Conservation (phyloP, 306 rosid genomes). For the Gastrolobium bilobum region DNA sequence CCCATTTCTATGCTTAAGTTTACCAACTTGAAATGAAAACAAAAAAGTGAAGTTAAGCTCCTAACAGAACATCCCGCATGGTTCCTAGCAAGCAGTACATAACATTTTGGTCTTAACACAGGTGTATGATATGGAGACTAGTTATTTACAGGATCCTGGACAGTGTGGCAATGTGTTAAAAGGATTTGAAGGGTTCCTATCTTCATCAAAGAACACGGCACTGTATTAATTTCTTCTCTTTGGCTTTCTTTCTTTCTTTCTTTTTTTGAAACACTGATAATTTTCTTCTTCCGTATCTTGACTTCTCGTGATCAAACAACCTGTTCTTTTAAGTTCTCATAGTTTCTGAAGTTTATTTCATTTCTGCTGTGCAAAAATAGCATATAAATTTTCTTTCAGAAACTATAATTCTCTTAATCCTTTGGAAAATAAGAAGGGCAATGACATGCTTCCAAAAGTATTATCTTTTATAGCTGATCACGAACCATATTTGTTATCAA, state of each 20-base stretch:
- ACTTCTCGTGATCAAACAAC: slow-evolving; percentile 7
- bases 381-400: neutral
- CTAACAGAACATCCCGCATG: too few species aligned
- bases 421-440: neutral
- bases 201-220: slow-evolving; percentile 96
- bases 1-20: slow-evolving; percentile 24
- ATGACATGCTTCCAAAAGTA: slow-evolving; percentile 9
- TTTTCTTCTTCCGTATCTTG: slow-evolving; percentile 13
- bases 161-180: slow-evolving; percentile 98
- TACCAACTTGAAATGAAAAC: neutral
- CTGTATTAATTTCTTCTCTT: slow-evolving; percentile 66
- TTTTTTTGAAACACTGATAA: neutral
- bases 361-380: slow-evolving; percentile 24
- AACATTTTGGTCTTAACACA: slow-evolving; percentile 47
- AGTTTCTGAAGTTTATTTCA: slow-evolving; percentile 24
- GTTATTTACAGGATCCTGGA: slow-evolving; percentile 96
- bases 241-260: neutral
- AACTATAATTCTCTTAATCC: slow-evolving; percentile 2
- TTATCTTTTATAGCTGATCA: slow-evolving; percentile 32
- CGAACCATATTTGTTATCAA: neutral
- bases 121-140: slow-evolving; percentile 99
- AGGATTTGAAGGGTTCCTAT: slow-evolving; percentile 97
- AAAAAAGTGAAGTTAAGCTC: neutral
- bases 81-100: slow-evolving; percentile 1
- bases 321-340: slow-evolving; percentile 13